Evolutionary conservation across 495 filamentous ascomycete genomes (phyloP), one percentile per base, ranked within the genome.

Genomic region (Coniosporium apollinis): DNA sequence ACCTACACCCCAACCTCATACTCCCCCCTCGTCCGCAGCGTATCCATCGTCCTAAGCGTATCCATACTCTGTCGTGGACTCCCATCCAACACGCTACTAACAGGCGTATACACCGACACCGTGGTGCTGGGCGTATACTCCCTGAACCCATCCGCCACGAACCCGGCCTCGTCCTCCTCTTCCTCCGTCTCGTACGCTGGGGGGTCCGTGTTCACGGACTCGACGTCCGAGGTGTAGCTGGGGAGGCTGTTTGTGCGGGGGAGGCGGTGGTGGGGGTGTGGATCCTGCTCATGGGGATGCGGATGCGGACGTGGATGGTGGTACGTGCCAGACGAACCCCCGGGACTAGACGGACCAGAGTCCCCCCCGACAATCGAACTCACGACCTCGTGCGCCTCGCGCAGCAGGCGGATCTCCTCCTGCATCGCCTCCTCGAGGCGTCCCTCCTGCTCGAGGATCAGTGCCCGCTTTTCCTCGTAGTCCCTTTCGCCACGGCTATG

Each of bases 351-450:
- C 15, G 19, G 24, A 9, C 51, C 51, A 46, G 47, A 45, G 22
- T 50, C 45, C 13, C 44, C 47, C 17, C 38, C 32, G 3, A 58
- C 43, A 8, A 57, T 22, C 9, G 32, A 37, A 22, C 46, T 45
- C 2, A 58, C 55, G 26, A 55, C 49, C 16, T 45, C 46, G 26
- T 52, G 48, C 3, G 53, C 56, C 5, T 47, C 37, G 7, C 49
- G 40, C 7, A 62, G 42, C 30, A 52, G 48, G 3, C 44, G 38
- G 36, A 62, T 57, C 39, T 62, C 57, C 9, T 51, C 55, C 36
- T 59, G 57, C 57, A 62, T 60, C 16, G 55, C 49, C 13, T 48
- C 45, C 35, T 59, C 57, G 8, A 60, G 44, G 33, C 56, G 42
- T 22, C 35, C 39, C 30, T 62, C 58, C 41, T 60, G 58, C 6